phyloP scores from a whole-genome alignment of 1,284 basidiomycete genomes.

The Microbotryum intermedium region DNA sequence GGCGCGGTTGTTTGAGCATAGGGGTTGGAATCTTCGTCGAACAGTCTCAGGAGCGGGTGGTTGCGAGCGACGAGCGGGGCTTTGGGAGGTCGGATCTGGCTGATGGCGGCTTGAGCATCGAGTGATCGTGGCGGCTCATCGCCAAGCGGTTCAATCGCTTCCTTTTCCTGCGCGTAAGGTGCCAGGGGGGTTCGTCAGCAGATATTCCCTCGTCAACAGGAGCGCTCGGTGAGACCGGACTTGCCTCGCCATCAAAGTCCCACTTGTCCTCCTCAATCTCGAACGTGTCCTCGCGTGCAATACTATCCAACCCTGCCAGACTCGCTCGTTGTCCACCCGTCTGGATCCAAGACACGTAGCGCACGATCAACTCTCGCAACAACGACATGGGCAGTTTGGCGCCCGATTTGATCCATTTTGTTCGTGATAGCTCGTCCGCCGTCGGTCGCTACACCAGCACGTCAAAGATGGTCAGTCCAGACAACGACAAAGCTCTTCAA shows the following conservation, averaged over 20 bases:
- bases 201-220: no score
- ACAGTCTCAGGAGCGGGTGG: constrained; percentile 32
- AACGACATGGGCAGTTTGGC: constrained; percentile 60
- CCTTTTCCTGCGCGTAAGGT: constrained; percentile 7
- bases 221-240: background rate
- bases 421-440: constrained; percentile 80
- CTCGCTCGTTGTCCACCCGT: constrained; percentile 71
- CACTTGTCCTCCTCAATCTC: constrained; percentile 25
- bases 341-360: constrained; percentile 67
- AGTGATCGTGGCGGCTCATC: constrained; percentile 21
- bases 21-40: constrained; percentile 30
- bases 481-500: background rate
- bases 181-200: background rate
- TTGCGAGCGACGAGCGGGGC: constrained; percentile 3
- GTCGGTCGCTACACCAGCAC: constrained; percentile 55
- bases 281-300: constrained; percentile 24
- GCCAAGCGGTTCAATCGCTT: constrained; percentile 12
- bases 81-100: constrained; percentile 16
- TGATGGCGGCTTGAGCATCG: constrained; percentile 6
- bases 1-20: constrained; percentile 3
- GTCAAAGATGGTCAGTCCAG: background rate
- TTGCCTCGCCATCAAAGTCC: constrained; percentile 24
- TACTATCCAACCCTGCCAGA: constrained; percentile 50
- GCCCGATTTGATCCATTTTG: constrained; percentile 83
- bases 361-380: constrained; percentile 74